Conservation (phyloP, 1,284 basidiomycete species). For the Cryptococcus neoformans region DNA sequence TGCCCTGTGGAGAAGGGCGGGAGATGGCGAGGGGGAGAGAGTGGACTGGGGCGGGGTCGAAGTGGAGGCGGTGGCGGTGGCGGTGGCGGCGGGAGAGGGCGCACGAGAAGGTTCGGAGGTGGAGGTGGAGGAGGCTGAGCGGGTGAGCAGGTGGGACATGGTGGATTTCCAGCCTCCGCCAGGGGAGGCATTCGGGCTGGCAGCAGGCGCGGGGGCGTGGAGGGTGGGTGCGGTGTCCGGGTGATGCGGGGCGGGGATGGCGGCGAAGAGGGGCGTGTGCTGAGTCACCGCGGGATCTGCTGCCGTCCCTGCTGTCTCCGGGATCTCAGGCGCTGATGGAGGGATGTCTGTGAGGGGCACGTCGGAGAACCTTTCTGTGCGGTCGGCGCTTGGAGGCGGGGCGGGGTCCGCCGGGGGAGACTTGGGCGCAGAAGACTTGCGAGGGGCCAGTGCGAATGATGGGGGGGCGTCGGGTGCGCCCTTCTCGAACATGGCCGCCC, state of each 20-base stretch:
- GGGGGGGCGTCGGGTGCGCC: too few species aligned
- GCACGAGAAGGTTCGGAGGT: conserved; percentile 3
- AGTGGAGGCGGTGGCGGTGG: conserved; percentile 4
- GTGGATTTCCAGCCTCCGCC: conserved; percentile 32
- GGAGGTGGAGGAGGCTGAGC: conserved; percentile 7
- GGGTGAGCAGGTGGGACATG: conserved; percentile 27
- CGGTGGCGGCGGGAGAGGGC: conserved; percentile 1
- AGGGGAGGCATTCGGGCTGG: too few species aligned
- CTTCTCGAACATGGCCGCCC: conserved; percentile 27
- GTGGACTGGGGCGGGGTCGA: conserved; percentile 3
- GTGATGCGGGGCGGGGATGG: neutral
- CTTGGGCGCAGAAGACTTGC: too few species aligned
- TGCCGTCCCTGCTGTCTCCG: too few species aligned
- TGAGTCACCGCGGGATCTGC: neutral
- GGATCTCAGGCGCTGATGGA: neutral
- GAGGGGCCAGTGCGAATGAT: too few species aligned
- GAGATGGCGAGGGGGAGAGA: neutral
- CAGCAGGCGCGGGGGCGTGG: conserved; percentile 13
- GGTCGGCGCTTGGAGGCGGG: neutral
- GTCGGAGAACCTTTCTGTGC: conserved; percentile 14
- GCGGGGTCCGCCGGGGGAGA: too few species aligned
- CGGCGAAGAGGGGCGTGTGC: neutral
- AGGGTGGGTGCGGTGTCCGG: too few species aligned
- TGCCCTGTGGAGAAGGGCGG: conserved; percentile 23
- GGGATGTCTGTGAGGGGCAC: conserved; percentile 10